A percentile compares a stretch with the other conserved stretches of the same genome.
phyloP scores from a whole-genome alignment of 2,329 filamentous ascomycete genomes.

The Emergomyces orientalis region DNA sequence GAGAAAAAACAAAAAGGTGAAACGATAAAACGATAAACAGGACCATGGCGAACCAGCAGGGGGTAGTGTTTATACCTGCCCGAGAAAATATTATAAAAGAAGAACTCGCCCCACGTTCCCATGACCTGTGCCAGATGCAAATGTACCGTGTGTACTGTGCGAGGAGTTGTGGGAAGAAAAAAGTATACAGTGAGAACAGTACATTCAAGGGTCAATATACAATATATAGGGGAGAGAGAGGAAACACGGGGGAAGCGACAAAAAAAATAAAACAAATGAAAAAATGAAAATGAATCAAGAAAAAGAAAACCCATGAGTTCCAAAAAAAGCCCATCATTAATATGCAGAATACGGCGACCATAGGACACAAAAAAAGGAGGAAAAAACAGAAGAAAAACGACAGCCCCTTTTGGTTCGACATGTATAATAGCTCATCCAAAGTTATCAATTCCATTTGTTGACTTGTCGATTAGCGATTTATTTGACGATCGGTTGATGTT shows the following conservation, averaged over 20 bases:
- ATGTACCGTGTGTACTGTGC: not conserved
- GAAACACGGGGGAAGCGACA: not conserved
- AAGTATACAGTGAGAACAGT: not conserved
- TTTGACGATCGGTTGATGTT: not conserved
- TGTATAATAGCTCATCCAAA: not conserved
- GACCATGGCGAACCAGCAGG: not conserved
- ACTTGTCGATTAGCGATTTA: not conserved
- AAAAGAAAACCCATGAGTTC: not conserved
- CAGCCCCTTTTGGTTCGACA: not conserved
- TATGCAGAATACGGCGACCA: not conserved
- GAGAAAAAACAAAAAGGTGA: not conserved
- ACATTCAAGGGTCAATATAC: slow-evolving; percentile 4
- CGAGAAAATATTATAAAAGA: not conserved
- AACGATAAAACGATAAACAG: not conserved
- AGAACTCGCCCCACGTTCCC: not conserved
- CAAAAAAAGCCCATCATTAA: not conserved
- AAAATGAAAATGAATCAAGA: not conserved
- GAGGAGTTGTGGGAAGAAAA: not conserved
- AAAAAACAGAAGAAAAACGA: not conserved
- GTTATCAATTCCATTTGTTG: not conserved
- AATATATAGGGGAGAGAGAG: not conserved
- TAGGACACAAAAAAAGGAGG: not conserved
- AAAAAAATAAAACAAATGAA: not conserved
- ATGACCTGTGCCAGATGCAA: not conserved
- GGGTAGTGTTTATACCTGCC: not conserved